These are phyloP conservation scores for Fusarium coicis DNA, from an alignment of 2,329 filamentous ascomycete genomes.

Conservation along the genomic window DNA sequence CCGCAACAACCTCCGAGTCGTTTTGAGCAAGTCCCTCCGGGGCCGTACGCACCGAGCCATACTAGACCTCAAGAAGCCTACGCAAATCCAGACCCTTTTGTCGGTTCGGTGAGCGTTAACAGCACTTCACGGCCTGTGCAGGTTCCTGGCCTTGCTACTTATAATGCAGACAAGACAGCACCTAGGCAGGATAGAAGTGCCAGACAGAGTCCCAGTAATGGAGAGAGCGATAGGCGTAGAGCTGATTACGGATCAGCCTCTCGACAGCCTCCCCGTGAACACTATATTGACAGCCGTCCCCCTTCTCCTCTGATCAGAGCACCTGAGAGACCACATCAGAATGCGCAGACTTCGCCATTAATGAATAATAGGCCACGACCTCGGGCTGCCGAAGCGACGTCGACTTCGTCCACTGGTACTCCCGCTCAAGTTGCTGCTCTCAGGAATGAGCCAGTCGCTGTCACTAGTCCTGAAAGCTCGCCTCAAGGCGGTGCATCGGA, in stretches of 20 bases:
- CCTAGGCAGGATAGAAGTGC: slow-evolving; percentile 49
- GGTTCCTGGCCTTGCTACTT: slow-evolving; percentile 49
- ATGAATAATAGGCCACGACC: slow-evolving; percentile 55
- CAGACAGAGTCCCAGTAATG: slow-evolving; percentile 54
- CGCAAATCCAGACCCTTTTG: slow-evolving; percentile 8
- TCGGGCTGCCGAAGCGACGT: slow-evolving; percentile 21
- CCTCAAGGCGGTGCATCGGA: slow-evolving; percentile 61
- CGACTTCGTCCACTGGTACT: slow-evolving; percentile 42
- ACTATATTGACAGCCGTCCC: slow-evolving; percentile 48
- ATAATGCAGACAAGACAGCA: slow-evolving; percentile 29
- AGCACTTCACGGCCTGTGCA: slow-evolving; percentile 27
- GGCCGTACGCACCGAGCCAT: slow-evolving; percentile 10
- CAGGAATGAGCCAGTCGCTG: slow-evolving; percentile 59
- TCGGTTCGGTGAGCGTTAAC: slow-evolving; percentile 13
- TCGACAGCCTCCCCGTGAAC: slow-evolving; percentile 33
- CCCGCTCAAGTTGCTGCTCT: slow-evolving; percentile 68
- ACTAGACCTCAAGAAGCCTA: slow-evolving; percentile 18
- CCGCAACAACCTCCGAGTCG: slow-evolving; percentile 14
- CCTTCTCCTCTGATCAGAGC: slow-evolving; percentile 75
- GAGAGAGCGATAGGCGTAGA: slow-evolving; percentile 34
- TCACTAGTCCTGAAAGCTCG: slow-evolving; percentile 70
- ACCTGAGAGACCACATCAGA: slow-evolving; percentile 78
- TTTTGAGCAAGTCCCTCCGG: slow-evolving; percentile 5
- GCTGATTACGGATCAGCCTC: slow-evolving; percentile 20
- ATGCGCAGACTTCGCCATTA: slow-evolving; percentile 73